phyloP scores from a whole-genome alignment of 495 filamentous ascomycete genomes.

The Friedmanniomyces simplex region DNA sequence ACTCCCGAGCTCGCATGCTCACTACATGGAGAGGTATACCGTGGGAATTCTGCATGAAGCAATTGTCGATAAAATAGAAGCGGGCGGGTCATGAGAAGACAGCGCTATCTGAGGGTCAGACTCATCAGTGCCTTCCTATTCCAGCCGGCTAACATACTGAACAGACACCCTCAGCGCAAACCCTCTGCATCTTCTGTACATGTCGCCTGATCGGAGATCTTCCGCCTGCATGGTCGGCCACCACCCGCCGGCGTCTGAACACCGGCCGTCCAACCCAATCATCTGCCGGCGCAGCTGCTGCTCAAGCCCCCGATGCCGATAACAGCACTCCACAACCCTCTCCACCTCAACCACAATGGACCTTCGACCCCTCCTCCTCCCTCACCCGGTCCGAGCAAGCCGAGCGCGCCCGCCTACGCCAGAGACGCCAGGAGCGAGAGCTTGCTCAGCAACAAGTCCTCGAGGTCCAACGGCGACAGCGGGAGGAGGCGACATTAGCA shows the following conservation, averaged over 20 bases:
- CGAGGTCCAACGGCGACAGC: neutral
- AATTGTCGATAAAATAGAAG: neutral
- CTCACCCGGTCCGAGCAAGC: neutral
- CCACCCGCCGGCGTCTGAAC: constrained; percentile 21
- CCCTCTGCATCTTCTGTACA: constrained; percentile 30
- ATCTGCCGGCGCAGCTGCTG: constrained; percentile 6
- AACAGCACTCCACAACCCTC: neutral
- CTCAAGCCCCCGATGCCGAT: neutral
- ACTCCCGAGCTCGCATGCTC: too few species aligned
- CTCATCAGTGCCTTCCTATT: neutral
- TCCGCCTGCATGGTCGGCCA: neutral
- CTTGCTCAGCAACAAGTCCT: neutral
- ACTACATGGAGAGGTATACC: neutral
- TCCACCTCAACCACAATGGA: neutral
- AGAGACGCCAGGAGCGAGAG: constrained; percentile 2
- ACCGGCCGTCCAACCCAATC: constrained; percentile 20
- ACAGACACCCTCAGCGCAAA: constrained; percentile 24
- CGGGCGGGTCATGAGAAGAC: constrained; percentile 5
- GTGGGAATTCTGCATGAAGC: neutral
- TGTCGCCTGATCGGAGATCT: constrained; percentile 9
- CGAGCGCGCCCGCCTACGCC: neutral
- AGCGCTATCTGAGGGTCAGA: constrained; percentile 9
- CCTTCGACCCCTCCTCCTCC: neutral
- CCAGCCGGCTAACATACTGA: neutral
- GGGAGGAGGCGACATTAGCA: neutral